Evolutionary conservation across 495 filamentous ascomycete genomes (phyloP).

Genomic region (Penicillium simplicissimum): DNA sequence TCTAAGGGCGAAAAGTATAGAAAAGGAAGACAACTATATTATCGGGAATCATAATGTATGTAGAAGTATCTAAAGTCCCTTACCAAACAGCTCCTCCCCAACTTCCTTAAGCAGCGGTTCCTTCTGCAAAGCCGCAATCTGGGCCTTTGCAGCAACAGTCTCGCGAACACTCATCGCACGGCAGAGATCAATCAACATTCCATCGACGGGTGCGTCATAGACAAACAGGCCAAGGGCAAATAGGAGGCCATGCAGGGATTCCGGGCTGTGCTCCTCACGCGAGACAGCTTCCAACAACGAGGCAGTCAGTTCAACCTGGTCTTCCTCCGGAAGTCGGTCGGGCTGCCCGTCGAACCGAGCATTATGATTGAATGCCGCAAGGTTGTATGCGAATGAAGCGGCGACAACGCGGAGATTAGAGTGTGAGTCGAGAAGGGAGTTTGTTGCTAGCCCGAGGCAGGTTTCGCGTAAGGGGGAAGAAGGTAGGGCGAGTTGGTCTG

Average conservation of each 20-base stretch:
- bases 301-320: conserved; percentile 77
- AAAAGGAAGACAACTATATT: background rate
- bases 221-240: conserved; percentile 70
- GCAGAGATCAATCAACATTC: conserved; percentile 74
- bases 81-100: conserved; percentile 47
- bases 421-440: conserved; percentile 55
- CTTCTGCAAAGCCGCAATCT: conserved; percentile 47
- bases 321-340: conserved; percentile 63
- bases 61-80: conserved; percentile 29
- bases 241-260: conserved; percentile 71
- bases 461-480: conserved; percentile 35
- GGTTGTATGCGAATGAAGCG: conserved; percentile 79
- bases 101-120: conserved; percentile 64
- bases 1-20: background rate
- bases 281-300: conserved; percentile 73
- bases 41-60: background rate
- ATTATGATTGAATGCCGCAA: conserved; percentile 68
- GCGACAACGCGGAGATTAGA: conserved; percentile 69
- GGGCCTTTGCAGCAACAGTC: conserved; percentile 55
- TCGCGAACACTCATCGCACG: conserved; percentile 67
- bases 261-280: conserved; percentile 63
- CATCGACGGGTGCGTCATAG: conserved; percentile 67
- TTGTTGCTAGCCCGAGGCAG: conserved; percentile 48
- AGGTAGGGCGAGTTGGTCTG: conserved; percentile 39
- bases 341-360: conserved; percentile 56